phyloP scores from a whole-genome alignment of 83 land plant species.

The Picea mariana region DNA sequence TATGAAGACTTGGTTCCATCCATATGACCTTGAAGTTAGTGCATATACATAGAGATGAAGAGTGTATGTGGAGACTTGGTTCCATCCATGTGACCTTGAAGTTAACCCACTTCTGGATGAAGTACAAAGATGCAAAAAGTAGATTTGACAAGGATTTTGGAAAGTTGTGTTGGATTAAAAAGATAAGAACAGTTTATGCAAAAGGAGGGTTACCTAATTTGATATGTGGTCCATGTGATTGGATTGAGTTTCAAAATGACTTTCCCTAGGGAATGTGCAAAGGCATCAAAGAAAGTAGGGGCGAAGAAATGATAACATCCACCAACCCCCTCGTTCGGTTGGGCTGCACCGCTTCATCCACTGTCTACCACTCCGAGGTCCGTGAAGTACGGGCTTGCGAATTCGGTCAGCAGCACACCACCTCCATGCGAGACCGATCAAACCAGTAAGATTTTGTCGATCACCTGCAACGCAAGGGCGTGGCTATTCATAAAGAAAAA shows the following conservation, averaged over 20 bases:
- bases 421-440: too few relatives aligned
- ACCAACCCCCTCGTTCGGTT: slow-evolving; percentile 7
- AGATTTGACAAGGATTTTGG: slow-evolving; percentile 15
- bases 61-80: too few relatives aligned
- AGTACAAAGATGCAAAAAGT: slow-evolving; percentile 14
- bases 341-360: slow-evolving; percentile 17
- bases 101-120: not conserved
- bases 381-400: slow-evolving; percentile 7
- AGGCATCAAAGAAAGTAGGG: slow-evolving; percentile 10
- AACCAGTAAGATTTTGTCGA: too few relatives aligned
- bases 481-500: not conserved
- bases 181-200: not conserved
- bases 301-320: slow-evolving; percentile 11
- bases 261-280: slow-evolving; percentile 17
- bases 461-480: not conserved
- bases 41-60: too few relatives aligned
- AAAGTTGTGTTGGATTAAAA: not conserved
- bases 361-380: slow-evolving; percentile 11
- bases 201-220: not conserved
- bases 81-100: too few relatives aligned
- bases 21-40: too few relatives aligned
- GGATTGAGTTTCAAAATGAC: not conserved
- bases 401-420: slow-evolving; percentile 4
- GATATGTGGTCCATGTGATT: not conserved
- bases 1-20: too few relatives aligned